Percentiles rank a stretch among this genome's conserved stretches.
phyloP scores from a whole-genome alignment of 2,329 filamentous ascomycete species.

The Botrytis sinoallii region DNA sequence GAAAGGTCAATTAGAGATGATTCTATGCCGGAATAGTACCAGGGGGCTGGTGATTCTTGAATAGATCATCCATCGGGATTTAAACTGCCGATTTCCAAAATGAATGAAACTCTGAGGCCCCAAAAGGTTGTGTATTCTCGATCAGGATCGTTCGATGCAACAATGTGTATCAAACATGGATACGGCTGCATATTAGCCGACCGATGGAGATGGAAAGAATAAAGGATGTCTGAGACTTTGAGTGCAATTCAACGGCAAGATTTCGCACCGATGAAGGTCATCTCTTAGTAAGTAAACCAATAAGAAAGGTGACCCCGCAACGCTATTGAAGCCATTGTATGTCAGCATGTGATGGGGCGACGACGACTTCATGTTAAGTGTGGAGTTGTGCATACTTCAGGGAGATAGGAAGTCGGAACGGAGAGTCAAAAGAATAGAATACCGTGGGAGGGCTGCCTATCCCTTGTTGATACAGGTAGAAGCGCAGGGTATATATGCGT shows the following conservation, averaged over 20 bases:
- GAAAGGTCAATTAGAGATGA: neutral
- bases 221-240: neutral
- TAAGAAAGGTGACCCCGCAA: neutral
- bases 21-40: neutral
- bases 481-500: neutral
- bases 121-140: neutral
- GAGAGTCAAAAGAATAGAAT: neutral
- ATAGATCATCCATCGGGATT: neutral
- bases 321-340: slow-evolving; percentile 4
- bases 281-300: neutral
- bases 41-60: slow-evolving; percentile 1
- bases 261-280: neutral
- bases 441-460: slow-evolving; percentile 4
- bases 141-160: slow-evolving; percentile 3
- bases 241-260: neutral
- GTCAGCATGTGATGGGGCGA: neutral
- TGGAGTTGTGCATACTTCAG: slow-evolving; percentile 1
- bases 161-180: neutral
- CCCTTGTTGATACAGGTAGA: neutral
- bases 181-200: slow-evolving; percentile 2
- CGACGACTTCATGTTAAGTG: neutral
- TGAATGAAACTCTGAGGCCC: neutral
- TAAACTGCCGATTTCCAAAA: slow-evolving; percentile 9
- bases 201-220: neutral
- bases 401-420: neutral